These are phyloP conservation scores for Chlorella sp. DNA, from an alignment of 139 green algal species.

Conservation along the genomic window DNA sequence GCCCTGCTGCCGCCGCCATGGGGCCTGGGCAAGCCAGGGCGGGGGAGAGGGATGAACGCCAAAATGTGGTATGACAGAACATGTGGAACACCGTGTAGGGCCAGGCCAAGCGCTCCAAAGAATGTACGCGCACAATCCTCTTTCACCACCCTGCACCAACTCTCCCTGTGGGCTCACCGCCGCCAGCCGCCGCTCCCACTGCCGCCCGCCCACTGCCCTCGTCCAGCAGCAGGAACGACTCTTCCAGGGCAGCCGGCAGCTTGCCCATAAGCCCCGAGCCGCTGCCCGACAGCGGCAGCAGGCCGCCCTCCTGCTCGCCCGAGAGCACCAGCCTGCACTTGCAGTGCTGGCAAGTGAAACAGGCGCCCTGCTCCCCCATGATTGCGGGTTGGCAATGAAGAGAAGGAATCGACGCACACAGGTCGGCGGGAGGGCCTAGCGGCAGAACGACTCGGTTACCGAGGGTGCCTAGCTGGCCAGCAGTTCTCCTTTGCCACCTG, in stretches of 20 bases:
- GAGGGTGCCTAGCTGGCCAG: too few species aligned
- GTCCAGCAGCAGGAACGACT: slow-evolving; percentile 81
- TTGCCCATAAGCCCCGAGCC: slow-evolving; percentile 14
- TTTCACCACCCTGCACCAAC: neutral
- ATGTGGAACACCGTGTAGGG: neutral
- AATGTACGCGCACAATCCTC: neutral
- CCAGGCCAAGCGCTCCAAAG: neutral
- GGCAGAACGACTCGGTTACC: too few species aligned
- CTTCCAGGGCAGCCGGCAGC: slow-evolving; percentile 51
- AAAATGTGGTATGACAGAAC: neutral
- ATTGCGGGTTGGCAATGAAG: neutral
- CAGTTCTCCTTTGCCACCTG: too few species aligned
- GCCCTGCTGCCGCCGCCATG: neutral
- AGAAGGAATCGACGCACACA: too few species aligned
- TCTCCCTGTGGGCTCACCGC: neutral
- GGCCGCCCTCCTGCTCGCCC: neutral
- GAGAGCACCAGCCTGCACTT: slow-evolving; percentile 48
- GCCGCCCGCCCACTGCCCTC: neutral
- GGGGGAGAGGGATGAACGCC: too few species aligned
- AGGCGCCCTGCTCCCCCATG: neutral
- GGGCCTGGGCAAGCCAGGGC: neutral
- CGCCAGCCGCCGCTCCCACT: neutral
- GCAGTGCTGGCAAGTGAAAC: slow-evolving; percentile 61
- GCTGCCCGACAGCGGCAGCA: slow-evolving; percentile 20
- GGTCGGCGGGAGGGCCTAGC: too few species aligned